Base-by-base conservation (phyloP, 108 stramenopile species). In the Fragilaria crotonensis region DNA sequence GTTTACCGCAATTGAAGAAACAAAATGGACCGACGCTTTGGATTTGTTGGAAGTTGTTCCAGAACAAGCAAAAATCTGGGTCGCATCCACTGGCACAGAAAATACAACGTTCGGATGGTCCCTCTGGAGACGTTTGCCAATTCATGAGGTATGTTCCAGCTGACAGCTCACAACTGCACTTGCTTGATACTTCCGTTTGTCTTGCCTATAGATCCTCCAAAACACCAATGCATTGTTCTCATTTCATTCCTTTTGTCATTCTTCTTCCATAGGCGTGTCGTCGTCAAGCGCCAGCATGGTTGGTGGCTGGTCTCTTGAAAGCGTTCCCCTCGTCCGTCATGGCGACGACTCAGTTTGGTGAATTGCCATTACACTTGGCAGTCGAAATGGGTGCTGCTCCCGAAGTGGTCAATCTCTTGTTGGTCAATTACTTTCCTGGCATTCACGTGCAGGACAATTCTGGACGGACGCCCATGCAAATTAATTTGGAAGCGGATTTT, bases 261-360 rank as follows among this genome's bases (percentile, higher is more conserved):
- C 27, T 36, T 21, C 25, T 19, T 45, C 17, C 14, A n/a, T 27
- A 80, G 79, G 84, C 84, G 53, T 85, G 84, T 53, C 78, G 80
- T 19, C 76, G 80, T 19, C 84, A 81, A 66, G 76, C 80, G 30
- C 84, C 84, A 31, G 78, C 84, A 0, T 81, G 76, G 55, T 51
- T 87, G 7, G 66, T 87, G 27, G 74, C 80, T 22, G 33, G 67
- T 46, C 67, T 87, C 27, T 60, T 85, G 4, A 56, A 69, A 2
- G 63, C 59, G 7, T 74, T 70, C 48, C 81, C 84, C 4, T 66
- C 63, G 63, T 72, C 77, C 19, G 69, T 76, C 5, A 62, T 52
- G 25, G 25, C 33, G 7, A 73, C 68, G 66, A 80, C 75, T 5
- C 72, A 82, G 36, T 75, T 81, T 59, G 86, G 80, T 28, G 73